Percentiles rank a stretch among this genome's conserved stretches.
phyloP scores from a whole-genome alignment of 192 early-diverging fungal genomes.

The Mycoemilia scoparia region DNA sequence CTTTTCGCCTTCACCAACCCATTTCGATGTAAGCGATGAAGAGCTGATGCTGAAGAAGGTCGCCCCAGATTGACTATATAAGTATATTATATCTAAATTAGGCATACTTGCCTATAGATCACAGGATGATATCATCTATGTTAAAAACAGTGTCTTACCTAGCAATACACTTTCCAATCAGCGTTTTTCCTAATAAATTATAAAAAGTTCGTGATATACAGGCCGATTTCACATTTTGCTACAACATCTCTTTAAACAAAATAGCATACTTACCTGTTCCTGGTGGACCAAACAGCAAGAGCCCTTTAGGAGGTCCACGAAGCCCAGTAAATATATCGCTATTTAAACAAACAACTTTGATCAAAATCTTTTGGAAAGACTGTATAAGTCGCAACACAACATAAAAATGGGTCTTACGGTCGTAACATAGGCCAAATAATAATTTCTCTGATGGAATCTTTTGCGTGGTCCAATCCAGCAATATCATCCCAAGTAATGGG shows the following conservation, averaged over 20 bases:
- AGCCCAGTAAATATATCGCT: conserved; percentile 78
- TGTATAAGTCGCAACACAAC: too few species aligned
- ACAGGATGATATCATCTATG: conserved; percentile 2
- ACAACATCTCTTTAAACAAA: conserved; percentile 4
- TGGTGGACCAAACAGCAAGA: conserved; percentile 79
- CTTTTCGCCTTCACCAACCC: conserved; percentile 90
- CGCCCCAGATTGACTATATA: conserved; percentile 64
- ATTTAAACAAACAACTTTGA: too few species aligned
- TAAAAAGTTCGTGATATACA: conserved; percentile 5
- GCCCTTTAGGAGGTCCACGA: conserved; percentile 60
- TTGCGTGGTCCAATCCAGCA: conserved; percentile 67
- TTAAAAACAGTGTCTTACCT: too few species aligned
- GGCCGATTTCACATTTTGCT: neutral
- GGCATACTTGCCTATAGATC: conserved; percentile 9
- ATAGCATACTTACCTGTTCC: conserved; percentile 56
- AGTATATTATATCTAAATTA: conserved; percentile 15
- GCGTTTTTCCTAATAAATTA: too few species aligned
- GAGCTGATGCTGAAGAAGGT: conserved; percentile 85
- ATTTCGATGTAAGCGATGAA: conserved; percentile 84
- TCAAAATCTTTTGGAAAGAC: too few species aligned
- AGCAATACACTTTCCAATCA: conserved; percentile 81
- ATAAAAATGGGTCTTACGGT: too few species aligned
- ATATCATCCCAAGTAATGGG: conserved; percentile 69
- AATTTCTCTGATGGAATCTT: conserved; percentile 55
- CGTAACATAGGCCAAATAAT: conserved; percentile 73